Base-by-base conservation (phyloP, 352 stramenopile genomes). In the Plasmopara viticola region DNA sequence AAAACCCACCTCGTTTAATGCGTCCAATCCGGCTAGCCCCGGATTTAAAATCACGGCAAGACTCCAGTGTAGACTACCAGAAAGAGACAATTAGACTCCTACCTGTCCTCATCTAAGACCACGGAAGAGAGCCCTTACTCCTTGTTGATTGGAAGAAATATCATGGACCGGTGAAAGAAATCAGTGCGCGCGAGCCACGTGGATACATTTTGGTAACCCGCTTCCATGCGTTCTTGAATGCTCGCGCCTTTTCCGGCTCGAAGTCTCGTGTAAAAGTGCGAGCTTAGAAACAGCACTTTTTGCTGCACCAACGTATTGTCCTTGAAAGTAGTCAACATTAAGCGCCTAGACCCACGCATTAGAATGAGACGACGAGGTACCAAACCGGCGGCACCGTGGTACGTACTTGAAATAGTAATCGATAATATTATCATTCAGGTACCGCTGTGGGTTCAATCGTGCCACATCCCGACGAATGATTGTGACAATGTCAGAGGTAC, bases 341-440 rank as follows among this genome's bases (percentile, higher is more conserved):
- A 41, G 7, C 74, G 74, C 31, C 78, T 87, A 40, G 4, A 56
- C 20, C 20, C 20, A 25, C 20, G 3, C 1, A 25, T 3, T 1
- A 25, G 20, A 3, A 25, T 25, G 20, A 25, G 20, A 25, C 3
- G 20, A 25, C 3, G 20, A 25, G 20, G 3, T 25, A 25, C 20
- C 20, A 25, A 25, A 25, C 20, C 3, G 20, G 20, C 20, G 20
- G 20, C 20, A 25, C 20, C 10, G 6, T 28, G 17, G 10, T 31
- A 50, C 75, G 41, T 74, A 91, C 86, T 95, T 95, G 60, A 96
- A 83, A 43, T 93, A 94, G 52, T 94, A 95, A 53, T 96, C 86
- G 56, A 96, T 88, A 44, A 96, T 82, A 61, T 90, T 96, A 66
- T 96, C 87, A 62, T 96, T 96, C 44, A 96, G 64, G 56, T 95